Evolutionary conservation across 164 flowering plant species (phyloP), one percentile per base, ranked within the genome.

Genomic region (Chloranthus sessilifolius): DNA sequence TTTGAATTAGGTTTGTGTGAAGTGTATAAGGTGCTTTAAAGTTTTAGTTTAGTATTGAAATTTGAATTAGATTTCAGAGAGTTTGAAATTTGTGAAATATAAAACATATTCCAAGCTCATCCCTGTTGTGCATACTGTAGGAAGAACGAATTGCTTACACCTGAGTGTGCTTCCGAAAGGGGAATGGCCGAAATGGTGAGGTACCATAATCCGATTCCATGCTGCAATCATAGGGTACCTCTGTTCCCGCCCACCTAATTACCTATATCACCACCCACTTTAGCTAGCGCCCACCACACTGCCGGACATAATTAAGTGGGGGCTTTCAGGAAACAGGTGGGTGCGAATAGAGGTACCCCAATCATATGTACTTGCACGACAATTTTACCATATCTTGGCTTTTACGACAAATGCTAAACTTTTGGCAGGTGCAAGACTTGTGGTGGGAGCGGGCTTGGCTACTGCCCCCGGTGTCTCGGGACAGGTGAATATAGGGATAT

Each of bases 101-200:
- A 14, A 33, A 33, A 14, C 7, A 8, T 14, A 33, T 33, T 7
- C 12, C 12, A 19, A 27, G 3, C 23, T 47, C 50, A 25, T 36
- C 24, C 8, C 5, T 55, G 14, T 35, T 21, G 11, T 7, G 29
- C 47, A 28, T 40, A 2, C 64, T 14, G 4, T 41, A 85, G 97
- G 95, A 24, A 73, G 97, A 65, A 85, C 91, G 16, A 88, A 88
- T 59, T 58, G 35, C 53, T 55, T 60, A 34, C 60, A 86, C 43
- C 47, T 67, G n/a, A 53, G 52, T 40, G 72, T 86, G 88, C 94
- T 89, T 58, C 97, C 97, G 0, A 78, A 67, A 63, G 95, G 95
- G 21, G 86, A 80, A 61, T 89, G 97, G 97, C 97, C 95, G 24
- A 78, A 80, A 83, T 89, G 97, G 97, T 89, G 63, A 71, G 67